phyloP scores from a whole-genome alignment of 257 asterid genomes.

The Scutellaria galericulata region DNA sequence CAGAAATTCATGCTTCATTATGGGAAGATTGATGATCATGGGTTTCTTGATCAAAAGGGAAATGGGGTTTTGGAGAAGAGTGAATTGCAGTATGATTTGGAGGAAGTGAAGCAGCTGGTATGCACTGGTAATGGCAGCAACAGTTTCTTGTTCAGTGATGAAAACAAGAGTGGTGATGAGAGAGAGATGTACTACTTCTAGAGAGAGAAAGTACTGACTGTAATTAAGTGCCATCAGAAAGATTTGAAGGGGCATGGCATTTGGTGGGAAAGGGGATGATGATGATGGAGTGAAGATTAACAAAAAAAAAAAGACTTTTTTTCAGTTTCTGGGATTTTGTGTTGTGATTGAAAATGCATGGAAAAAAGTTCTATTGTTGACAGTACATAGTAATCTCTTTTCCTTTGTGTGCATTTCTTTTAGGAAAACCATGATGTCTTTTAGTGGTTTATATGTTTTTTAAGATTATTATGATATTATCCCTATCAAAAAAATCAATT shows the following conservation, averaged over 20 bases:
- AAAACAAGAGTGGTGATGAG: constrained; percentile 56
- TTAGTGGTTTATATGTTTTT: not conserved
- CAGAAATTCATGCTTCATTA: constrained; percentile 54
- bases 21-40: constrained; percentile 19
- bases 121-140: constrained; percentile 34
- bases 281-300: constrained; percentile 36
- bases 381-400: constrained; percentile 46
- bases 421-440: constrained; percentile 17
- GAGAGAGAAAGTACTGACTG: constrained; percentile 38
- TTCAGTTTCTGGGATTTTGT: constrained; percentile 53
- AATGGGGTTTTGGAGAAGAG: constrained; percentile 34
- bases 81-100: constrained; percentile 52
- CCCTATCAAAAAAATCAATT: not conserved
- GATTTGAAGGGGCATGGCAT: constrained; percentile 55
- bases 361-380: constrained; percentile 34
- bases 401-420: constrained; percentile 47
- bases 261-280: constrained; percentile 7
- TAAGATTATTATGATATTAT: not conserved
- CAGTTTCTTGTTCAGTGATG: constrained; percentile 51
- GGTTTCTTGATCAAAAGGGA: constrained; percentile 38
- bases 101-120: constrained; percentile 61
- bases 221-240: constrained; percentile 38
- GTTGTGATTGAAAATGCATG: constrained; percentile 49
- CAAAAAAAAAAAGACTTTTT: constrained; percentile 16
- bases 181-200: constrained; percentile 50